Evolutionary conservation across 768 basidiomycete species (phyloP), one percentile per base, ranked within the genome.

Genomic region (Fomitopsis serialis): DNA sequence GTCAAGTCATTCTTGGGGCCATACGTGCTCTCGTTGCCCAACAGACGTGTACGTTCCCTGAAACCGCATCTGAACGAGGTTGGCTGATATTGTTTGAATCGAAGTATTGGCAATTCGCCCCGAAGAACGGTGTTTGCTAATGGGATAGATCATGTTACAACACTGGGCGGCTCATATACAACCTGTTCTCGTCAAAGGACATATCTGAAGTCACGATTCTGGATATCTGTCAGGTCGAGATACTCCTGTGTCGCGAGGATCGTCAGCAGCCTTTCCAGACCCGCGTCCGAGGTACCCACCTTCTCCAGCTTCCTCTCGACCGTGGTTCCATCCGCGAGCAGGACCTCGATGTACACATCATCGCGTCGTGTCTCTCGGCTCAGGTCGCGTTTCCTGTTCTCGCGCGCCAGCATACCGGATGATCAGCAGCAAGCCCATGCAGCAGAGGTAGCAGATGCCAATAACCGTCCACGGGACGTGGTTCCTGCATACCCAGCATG

Each of bases 401-500:
- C 85, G 34, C 71, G 67, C 3, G 69, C 63, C 36, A 91, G 75
- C 27, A 82, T 44, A 68, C 19, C 86, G 80, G 53, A 91, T 79
- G 36, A 64, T 27, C 23, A 82, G 70, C 13, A 78, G 50, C 56
- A 78, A 51, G 12, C 70, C 27, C 45, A 84, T 81, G 66, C 84
- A 84, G 29, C 65, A 56, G 11, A 71, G 56, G 62, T 85, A 83
- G 68, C 84, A 86, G 49, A 82, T 65, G 2, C 84, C 80, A 53
- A 91, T 90, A 58, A 91, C 75, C 50, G 77, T 78, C 89, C 90
- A 92, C 2, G 89, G 89, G 25, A 90, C 66, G 52, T 77, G 83
- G 58, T 89, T 87, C 45, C 86, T 85, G 60, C 15, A 54, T 15
- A 53, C 17, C 15, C 7, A 5, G 46, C 32, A 19, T 15, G 29